A percentile compares a stretch with the other conserved stretches of the same genome.
Evolutionary conservation across 2,329 filamentous ascomycete species (phyloP).

Genomic region (Aureobasidium zeae): DNA sequence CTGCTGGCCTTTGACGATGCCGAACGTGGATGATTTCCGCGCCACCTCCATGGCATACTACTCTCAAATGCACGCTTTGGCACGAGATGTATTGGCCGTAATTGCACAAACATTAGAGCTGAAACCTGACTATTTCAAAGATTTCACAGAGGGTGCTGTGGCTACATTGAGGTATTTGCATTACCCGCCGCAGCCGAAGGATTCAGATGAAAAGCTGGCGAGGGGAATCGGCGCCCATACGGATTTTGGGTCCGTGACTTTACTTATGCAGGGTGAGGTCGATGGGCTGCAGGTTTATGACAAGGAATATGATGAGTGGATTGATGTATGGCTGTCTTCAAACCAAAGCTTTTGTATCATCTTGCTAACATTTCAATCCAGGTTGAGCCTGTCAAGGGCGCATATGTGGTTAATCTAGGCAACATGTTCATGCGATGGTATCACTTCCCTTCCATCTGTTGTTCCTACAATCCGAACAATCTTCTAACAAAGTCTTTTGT

Average conservation of each 20-base stretch:
- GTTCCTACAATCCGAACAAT: too few species aligned
- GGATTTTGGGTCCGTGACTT: conserved; percentile 36
- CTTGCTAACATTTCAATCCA: background rate
- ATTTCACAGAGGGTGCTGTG: conserved; percentile 30
- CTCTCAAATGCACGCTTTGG: background rate
- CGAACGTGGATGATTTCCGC: background rate
- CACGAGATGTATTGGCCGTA: background rate
- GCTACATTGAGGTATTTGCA: conserved; percentile 34
- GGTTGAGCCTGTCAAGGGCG: conserved; percentile 19
- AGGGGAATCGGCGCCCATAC: conserved; percentile 37
- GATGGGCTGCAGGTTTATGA: conserved; percentile 32
- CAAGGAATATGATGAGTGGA: conserved; percentile 23
- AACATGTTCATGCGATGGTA: conserved; percentile 14
- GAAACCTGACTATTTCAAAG: conserved; percentile 24
- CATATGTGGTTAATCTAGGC: conserved; percentile 22
- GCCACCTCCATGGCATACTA: background rate
- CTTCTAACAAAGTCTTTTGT: too few species aligned
- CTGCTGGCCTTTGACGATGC: conserved; percentile 25
- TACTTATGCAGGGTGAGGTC: conserved; percentile 35
- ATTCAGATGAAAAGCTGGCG: conserved; percentile 28
- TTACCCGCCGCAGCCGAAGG: conserved; percentile 33
- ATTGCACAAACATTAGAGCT: background rate
- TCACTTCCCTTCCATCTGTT: too few species aligned
- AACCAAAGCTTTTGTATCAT: background rate
- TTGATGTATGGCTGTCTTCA: conserved; percentile 24